These are phyloP conservation scores for Eucalyptus cladocalyx DNA, from an alignment of 345 rosid species.

Conservation along the genomic window DNA sequence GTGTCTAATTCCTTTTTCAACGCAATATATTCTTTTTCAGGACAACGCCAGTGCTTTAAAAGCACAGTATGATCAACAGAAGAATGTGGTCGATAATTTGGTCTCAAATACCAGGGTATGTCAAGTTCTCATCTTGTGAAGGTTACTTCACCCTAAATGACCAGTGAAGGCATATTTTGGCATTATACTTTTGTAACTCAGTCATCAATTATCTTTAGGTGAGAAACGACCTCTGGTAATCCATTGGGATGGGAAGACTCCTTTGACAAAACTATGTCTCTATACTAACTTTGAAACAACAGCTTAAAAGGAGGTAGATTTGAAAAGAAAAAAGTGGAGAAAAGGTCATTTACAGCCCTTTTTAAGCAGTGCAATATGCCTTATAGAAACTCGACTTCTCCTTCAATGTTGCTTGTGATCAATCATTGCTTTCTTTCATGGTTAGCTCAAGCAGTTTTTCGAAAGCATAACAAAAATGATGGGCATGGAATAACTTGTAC, in stretches of 20 bases:
- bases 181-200: not conserved
- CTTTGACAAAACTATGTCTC: not conserved
- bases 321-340: not conserved
- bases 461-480: not conserved
- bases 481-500: not conserved
- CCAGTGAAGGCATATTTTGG: not conserved
- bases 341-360: not conserved
- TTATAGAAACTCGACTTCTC: not conserved
- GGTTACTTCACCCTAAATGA: not conserved
- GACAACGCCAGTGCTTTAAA: conserved; percentile 49
- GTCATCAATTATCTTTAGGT: not conserved
- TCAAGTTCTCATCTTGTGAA: not conserved
- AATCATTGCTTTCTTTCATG: not conserved
- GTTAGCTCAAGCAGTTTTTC: not conserved
- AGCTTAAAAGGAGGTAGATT: not conserved
- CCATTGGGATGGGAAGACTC: not conserved
- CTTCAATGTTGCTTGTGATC: not conserved
- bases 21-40: conserved; percentile 9
- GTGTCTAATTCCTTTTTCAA: not conserved
- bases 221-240: not conserved
- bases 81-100: conserved; percentile 51
- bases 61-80: conserved; percentile 68
- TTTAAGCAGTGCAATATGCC: not conserved
- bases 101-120: conserved; percentile 71
- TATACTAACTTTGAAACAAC: not conserved